Conservation (phyloP, 768 basidiomycete species). For the Hericium coralloides region DNA sequence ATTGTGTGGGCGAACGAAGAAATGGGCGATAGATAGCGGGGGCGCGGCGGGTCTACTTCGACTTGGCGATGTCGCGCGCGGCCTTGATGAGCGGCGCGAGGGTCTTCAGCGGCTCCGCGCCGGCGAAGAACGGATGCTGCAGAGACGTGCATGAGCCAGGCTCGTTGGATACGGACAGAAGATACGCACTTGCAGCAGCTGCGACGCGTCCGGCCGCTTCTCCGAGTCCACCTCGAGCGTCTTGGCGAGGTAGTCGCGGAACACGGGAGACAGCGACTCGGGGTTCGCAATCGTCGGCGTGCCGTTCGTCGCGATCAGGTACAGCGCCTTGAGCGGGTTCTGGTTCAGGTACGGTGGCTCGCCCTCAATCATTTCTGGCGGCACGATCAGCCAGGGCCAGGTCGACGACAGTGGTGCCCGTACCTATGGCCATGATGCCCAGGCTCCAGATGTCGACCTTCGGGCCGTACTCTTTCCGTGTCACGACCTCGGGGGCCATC, state of each 20-base stretch:
- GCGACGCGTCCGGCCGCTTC: conserved; percentile 80
- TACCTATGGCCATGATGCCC: conserved; percentile 94
- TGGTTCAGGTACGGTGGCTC: conserved; percentile 96
- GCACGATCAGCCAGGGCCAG: neutral
- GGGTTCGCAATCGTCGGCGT: conserved; percentile 96
- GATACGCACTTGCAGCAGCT: conserved; percentile 59
- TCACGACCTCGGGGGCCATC: conserved; percentile 99
- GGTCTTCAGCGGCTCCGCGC: conserved; percentile 80
- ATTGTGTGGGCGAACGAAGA: too few relatives aligned
- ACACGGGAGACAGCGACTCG: conserved; percentile 60
- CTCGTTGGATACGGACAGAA: neutral
- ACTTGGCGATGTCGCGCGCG: conserved; percentile 77
- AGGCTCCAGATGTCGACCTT: conserved; percentile 98
- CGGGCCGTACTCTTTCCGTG: conserved; percentile 93
- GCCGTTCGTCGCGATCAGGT: conserved; percentile 97
- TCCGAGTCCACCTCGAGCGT: conserved; percentile 93
- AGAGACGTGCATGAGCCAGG: neutral
- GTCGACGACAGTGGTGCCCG: conserved; percentile 9
- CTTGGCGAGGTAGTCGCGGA: conserved; percentile 84
- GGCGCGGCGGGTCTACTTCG: conserved; percentile 21
- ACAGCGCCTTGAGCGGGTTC: conserved; percentile 93
- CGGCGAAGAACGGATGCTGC: conserved; percentile 83
- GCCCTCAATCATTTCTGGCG: conserved; percentile 92
- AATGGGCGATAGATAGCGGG: conserved; percentile 10
- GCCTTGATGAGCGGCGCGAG: conserved; percentile 88